These are phyloP conservation scores for Leccinum olivaceopallidum DNA, from an alignment of 768 basidiomycete species.

Conservation along the genomic window DNA sequence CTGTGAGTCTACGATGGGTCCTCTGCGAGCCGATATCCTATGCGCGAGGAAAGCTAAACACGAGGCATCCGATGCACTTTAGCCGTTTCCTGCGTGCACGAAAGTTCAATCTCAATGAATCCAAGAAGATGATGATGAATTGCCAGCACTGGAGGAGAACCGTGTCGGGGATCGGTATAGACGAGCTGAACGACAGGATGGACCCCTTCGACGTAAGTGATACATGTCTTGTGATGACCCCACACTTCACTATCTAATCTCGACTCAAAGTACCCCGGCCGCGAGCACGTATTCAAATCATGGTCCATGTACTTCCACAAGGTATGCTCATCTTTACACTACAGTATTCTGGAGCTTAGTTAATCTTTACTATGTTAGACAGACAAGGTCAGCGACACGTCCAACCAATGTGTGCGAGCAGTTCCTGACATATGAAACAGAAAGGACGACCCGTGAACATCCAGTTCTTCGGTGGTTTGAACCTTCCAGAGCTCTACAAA, in stretches of 20 bases:
- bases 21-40: neutral
- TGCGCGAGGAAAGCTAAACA: slow-evolving; percentile 7
- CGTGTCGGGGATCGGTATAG: slow-evolving; percentile 64
- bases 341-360: neutral
- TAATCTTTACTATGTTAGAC: slow-evolving; percentile 39
- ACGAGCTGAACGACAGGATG: slow-evolving; percentile 57
- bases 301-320: slow-evolving; percentile 85
- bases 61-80: slow-evolving; percentile 1
- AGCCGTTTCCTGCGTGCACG: slow-evolving; percentile 81
- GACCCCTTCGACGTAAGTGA: slow-evolving; percentile 70
- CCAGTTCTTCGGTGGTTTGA: slow-evolving; percentile 60
- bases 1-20: slow-evolving; percentile 42
- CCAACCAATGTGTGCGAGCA: neutral
- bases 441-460: slow-evolving; percentile 74
- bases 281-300: slow-evolving; percentile 65
- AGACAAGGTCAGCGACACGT: slow-evolving; percentile 54
- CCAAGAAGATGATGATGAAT: slow-evolving; percentile 65
- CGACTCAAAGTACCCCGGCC: slow-evolving; percentile 60
- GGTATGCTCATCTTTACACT: slow-evolving; percentile 35
- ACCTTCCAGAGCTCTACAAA: slow-evolving; percentile 57
- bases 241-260: neutral
- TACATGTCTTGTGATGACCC: neutral
- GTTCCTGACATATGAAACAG: slow-evolving; percentile 32
- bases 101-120: slow-evolving; percentile 55
- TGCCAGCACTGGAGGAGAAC: slow-evolving; percentile 70